These are phyloP conservation scores for Collybia sordida DNA, from an alignment of 768 basidiomycete species.

Conservation along the genomic window DNA sequence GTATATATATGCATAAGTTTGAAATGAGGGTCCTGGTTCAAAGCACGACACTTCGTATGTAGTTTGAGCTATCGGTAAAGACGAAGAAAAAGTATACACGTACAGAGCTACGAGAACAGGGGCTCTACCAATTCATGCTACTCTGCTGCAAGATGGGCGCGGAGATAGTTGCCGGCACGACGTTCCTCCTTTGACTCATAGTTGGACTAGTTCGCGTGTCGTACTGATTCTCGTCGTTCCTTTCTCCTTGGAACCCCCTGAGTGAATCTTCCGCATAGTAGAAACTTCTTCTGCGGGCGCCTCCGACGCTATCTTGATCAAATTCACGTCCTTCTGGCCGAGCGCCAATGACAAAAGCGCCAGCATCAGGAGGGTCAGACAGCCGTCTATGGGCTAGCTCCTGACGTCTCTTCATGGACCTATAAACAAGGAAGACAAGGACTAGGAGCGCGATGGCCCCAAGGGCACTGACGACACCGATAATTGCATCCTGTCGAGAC, in stretches of 20 bases:
- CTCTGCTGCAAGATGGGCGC: constrained; percentile 78
- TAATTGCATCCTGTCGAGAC: constrained; percentile 79
- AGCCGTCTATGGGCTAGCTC: constrained; percentile 73
- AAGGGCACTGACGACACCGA: constrained; percentile 84
- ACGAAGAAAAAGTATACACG: constrained; percentile 4
- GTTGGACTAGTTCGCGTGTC: constrained; percentile 29
- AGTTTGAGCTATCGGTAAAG: neutral
- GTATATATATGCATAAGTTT: constrained; percentile 12
- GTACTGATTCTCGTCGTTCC: constrained; percentile 34
- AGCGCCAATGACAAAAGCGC: constrained; percentile 35
- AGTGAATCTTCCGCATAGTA: constrained; percentile 87
- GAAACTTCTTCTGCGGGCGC: constrained; percentile 72
- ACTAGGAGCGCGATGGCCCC: constrained; percentile 77
- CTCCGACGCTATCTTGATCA: constrained; percentile 75
- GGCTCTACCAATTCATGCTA: constrained; percentile 77
- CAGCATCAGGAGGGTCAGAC: constrained; percentile 47
- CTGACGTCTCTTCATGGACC: constrained; percentile 63
- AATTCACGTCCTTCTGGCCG: constrained; percentile 71
- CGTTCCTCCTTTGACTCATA: constrained; percentile 59
- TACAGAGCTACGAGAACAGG: neutral
- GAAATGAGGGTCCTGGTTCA: neutral
- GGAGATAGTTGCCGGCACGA: constrained; percentile 64
- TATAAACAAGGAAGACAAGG: constrained; percentile 69
- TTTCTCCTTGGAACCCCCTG: constrained; percentile 50
- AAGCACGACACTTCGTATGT: constrained; percentile 1